Conservation (phyloP, 768 basidiomycete genomes). For the Leucogyrophana mollusca region DNA sequence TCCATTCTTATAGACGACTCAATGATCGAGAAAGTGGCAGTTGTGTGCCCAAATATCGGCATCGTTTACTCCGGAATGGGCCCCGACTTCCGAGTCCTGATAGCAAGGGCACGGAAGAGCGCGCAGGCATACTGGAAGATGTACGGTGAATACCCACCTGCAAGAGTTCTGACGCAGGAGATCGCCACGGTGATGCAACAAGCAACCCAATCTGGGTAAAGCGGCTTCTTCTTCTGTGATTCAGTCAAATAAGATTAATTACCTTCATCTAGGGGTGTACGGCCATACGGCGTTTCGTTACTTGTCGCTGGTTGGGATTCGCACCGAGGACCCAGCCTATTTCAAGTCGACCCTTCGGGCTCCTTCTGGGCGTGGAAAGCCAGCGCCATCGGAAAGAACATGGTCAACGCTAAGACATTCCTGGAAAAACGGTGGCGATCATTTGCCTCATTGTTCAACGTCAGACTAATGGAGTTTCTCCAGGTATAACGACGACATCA, state of each 20-base stretch:
- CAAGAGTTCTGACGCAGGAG: slow-evolving; percentile 93
- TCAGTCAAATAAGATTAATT: slow-evolving; percentile 16
- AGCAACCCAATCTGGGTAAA: slow-evolving; percentile 97
- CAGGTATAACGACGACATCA: slow-evolving; percentile 99
- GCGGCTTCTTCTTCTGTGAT: slow-evolving; percentile 18
- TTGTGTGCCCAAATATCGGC: slow-evolving; percentile 98
- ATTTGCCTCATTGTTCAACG: slow-evolving; percentile 18
- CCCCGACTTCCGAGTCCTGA: slow-evolving; percentile 94
- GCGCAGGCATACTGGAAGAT: slow-evolving; percentile 99
- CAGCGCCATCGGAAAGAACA: slow-evolving; percentile 99
- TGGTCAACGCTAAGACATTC: slow-evolving; percentile 99
- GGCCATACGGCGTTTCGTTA: slow-evolving; percentile 97
- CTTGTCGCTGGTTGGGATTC: slow-evolving; percentile 96
- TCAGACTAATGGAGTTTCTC: slow-evolving; percentile 11
- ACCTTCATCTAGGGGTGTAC: slow-evolving; percentile 75
- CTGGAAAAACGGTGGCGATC: slow-evolving; percentile 88
- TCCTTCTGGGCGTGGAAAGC: slow-evolving; percentile 99
- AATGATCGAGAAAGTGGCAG: slow-evolving; percentile 95
- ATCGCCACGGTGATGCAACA: slow-evolving; percentile 99
- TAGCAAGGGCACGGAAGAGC: slow-evolving; percentile 93
- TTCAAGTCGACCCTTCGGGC: slow-evolving; percentile 98
- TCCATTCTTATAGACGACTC: slow-evolving; percentile 98
- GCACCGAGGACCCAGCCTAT: slow-evolving; percentile 93
- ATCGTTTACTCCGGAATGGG: slow-evolving; percentile 99
- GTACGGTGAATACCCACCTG: slow-evolving; percentile 97